Conservation (phyloP, 2,329 filamentous ascomycete species). For the Nemania serpens region DNA sequence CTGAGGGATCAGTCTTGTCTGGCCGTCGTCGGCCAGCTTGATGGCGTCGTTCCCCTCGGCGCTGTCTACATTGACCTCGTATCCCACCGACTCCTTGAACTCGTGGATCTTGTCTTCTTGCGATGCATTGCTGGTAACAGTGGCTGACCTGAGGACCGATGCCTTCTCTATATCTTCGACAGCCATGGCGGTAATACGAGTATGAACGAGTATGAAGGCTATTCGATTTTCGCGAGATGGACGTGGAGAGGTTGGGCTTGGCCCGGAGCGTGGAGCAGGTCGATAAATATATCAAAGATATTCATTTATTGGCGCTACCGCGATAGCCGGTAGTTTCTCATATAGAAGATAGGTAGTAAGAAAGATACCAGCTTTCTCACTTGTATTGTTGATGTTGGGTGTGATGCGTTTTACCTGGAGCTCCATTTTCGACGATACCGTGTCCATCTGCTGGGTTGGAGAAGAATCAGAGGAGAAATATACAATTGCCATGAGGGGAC, state of each 20-base stretch:
- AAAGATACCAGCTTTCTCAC: no score
- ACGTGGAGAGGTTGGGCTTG: not conserved
- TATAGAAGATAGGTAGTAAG: no score
- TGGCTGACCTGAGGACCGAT: not conserved
- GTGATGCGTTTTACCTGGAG: no score
- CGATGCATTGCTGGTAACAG: not conserved
- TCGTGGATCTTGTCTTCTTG: slow-evolving; percentile 40
- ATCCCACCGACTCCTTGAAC: slow-evolving; percentile 44
- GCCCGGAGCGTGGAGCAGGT: not conserved
- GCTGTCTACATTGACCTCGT: slow-evolving; percentile 45
- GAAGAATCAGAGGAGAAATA: no score
- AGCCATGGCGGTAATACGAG: not conserved
- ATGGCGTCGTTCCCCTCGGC: slow-evolving; percentile 27
- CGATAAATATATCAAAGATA: not conserved
- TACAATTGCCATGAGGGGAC: no score
- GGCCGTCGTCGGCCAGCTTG: slow-evolving; percentile 47
- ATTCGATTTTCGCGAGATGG: not conserved
- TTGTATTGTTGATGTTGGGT: no score
- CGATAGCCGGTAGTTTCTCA: not conserved
- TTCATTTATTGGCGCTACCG: not conserved
- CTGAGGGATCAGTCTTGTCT: slow-evolving; percentile 58
- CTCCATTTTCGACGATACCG: no score
- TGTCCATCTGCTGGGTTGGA: no score
- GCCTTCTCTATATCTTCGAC: slow-evolving; percentile 15
- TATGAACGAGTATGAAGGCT: not conserved